phyloP scores from a whole-genome alignment of 2,329 filamentous ascomycete genomes.

The Epichloe gansuensis region DNA sequence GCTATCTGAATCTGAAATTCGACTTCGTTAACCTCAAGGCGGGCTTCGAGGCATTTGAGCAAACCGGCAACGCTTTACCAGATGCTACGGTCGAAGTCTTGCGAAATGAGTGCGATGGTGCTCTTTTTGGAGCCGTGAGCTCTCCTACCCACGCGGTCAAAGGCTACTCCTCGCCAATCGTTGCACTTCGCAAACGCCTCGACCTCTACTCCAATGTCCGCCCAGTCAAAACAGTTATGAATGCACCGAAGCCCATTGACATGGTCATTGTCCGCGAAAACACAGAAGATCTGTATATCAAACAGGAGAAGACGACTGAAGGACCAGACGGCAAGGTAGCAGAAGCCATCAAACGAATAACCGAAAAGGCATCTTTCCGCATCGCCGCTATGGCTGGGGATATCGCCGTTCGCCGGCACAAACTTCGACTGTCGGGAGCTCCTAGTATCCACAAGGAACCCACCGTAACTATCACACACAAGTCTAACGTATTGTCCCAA shows the following conservation, averaged over 20 bases:
- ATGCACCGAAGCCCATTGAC: constrained; percentile 61
- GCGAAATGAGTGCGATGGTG: constrained; percentile 84
- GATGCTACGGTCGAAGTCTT: constrained; percentile 84
- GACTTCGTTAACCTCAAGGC: constrained; percentile 87
- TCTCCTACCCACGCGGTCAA: constrained; percentile 82
- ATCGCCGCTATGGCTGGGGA: constrained; percentile 92
- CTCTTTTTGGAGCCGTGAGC: constrained; percentile 89
- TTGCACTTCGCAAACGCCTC: constrained; percentile 88
- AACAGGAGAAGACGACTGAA: constrained; percentile 80
- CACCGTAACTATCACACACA: constrained; percentile 93
- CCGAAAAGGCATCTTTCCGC: constrained; percentile 67
- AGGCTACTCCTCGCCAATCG: constrained; percentile 93
- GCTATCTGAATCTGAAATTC: constrained; percentile 87
- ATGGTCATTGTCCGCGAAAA: constrained; percentile 98
- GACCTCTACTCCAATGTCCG: constrained; percentile 96
- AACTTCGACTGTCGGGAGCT: constrained; percentile 50
- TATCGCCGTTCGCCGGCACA: constrained; percentile 77
- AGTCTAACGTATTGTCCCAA: constrained; percentile 92
- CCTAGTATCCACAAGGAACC: constrained; percentile 52
- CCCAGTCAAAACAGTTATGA: constrained; percentile 73
- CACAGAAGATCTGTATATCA: constrained; percentile 96
- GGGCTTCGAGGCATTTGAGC: constrained; percentile 86
- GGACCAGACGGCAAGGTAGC: constrained; percentile 71
- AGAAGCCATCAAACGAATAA: constrained; percentile 96
- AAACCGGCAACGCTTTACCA: constrained; percentile 76